Conservation (phyloP, 176 grass and related monocot genomes). For the Poa pratensis region DNA sequence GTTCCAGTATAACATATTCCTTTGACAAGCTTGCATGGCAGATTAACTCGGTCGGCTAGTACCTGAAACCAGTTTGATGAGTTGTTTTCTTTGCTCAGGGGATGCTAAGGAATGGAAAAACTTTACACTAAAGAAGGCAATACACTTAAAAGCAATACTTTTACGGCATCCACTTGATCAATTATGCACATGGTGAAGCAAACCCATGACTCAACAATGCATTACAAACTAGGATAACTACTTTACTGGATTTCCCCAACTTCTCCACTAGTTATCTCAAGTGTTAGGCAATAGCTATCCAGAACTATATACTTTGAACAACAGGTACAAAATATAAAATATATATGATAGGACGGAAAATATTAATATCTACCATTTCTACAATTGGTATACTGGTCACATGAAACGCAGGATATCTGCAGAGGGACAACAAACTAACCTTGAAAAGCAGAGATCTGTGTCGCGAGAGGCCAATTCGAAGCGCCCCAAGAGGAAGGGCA, state of each 20-base stretch:
- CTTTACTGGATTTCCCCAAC: conserved; percentile 1
- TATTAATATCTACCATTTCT: conserved; percentile 1
- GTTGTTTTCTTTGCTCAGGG: conserved; percentile 29
- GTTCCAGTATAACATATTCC: conserved; percentile 91
- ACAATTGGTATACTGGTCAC: background rate
- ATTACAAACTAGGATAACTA: conserved; percentile 33
- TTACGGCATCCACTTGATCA: conserved; percentile 9
- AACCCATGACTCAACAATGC: background rate
- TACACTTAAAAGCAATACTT: background rate
- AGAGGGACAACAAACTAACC: conserved; percentile 49
- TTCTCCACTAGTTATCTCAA: background rate
- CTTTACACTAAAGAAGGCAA: conserved; percentile 3
- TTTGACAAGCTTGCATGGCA: conserved; percentile 97
- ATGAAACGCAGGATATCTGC: background rate
- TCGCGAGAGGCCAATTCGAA: conserved; percentile 76
- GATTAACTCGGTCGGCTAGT: conserved; percentile 86
- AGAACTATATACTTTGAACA: background rate
- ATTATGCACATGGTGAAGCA: conserved; percentile 10
- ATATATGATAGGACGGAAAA: background rate
- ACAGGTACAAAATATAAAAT: background rate
- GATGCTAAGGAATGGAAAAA: background rate
- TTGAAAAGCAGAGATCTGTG: conserved; percentile 96
- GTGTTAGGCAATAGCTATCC: conserved; percentile 14
- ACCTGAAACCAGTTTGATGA: conserved; percentile 66
- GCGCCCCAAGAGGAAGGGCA: conserved; percentile 80